phyloP scores from a whole-genome alignment of 805 yeast genomes.

The Nakazawaea ernobii region DNA sequence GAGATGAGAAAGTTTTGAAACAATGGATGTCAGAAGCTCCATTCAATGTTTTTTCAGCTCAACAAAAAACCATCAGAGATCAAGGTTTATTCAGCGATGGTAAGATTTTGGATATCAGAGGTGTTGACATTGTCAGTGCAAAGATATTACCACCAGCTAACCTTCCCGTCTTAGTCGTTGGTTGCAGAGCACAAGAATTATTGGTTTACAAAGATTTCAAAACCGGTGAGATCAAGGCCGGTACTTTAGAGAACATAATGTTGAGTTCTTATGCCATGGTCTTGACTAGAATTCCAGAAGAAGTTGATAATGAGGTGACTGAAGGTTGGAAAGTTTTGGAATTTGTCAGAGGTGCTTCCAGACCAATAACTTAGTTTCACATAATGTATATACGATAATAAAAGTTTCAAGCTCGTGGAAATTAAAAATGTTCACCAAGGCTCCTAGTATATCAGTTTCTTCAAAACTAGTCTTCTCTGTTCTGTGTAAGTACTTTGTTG shows the following conservation, averaged over 20 bases:
- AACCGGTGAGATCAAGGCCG: constrained; percentile 94
- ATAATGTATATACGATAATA: constrained; percentile 1
- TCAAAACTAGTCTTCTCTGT: no score
- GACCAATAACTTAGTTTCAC: constrained; percentile 52
- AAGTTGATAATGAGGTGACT: constrained; percentile 82
- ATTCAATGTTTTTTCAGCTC: constrained; percentile 87
- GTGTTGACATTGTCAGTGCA: constrained; percentile 86
- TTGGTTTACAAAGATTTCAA: constrained; percentile 83
- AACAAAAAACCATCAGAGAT: constrained; percentile 85
- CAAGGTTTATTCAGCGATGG: constrained; percentile 92
- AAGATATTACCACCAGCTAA: constrained; percentile 87
- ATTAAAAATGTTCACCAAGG: background rate
- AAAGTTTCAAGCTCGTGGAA: background rate
- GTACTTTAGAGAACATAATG: constrained; percentile 88
- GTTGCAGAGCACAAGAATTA: constrained; percentile 96
- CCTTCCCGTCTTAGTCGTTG: constrained; percentile 85
- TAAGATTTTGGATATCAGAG: constrained; percentile 86
- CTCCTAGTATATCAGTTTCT: background rate
- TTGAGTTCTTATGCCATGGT: constrained; percentile 96
- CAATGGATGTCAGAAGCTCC: constrained; percentile 97
- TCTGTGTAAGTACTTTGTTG: no score
- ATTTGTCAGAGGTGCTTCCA: constrained; percentile 88
- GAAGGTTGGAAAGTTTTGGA: constrained; percentile 97
- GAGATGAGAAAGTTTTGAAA: constrained; percentile 78
- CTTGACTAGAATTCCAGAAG: constrained; percentile 87